A percentile compares a stretch with the other conserved stretches of the same genome.
Evolutionary conservation across 331 rosid genomes (phyloP).

Genomic region (Pyracantha coccinea): DNA sequence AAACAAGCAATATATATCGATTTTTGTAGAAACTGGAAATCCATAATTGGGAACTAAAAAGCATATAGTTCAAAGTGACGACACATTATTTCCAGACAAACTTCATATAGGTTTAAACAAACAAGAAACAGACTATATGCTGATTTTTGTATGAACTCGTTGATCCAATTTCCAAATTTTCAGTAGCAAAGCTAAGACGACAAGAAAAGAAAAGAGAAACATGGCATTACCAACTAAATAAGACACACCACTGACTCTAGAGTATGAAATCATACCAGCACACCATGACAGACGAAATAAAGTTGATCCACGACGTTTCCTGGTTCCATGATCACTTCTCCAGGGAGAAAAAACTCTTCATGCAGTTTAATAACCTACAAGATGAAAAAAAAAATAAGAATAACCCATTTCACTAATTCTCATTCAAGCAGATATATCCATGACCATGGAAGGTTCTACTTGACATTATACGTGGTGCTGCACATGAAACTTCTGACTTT

Average conservation of each 20-base stretch:
- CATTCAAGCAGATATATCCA: conserved; percentile 2
- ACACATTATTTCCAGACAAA: background rate
- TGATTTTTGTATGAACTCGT: background rate
- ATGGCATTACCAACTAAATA: background rate
- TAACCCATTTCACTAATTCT: conserved; percentile 1
- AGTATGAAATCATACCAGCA: conserved; percentile 53
- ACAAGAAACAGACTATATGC: background rate
- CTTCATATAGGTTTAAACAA: background rate
- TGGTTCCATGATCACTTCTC: conserved; percentile 87
- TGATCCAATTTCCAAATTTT: background rate
- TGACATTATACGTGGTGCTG: background rate
- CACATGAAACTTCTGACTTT: background rate
- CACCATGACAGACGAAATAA: conserved; percentile 87
- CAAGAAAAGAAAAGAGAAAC: background rate
- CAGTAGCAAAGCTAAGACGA: background rate
- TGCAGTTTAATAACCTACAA: conserved; percentile 76
- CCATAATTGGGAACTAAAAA: background rate
- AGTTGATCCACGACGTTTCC: conserved; percentile 93
- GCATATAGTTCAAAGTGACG: background rate
- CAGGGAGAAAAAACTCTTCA: conserved; percentile 96
- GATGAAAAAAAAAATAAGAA: conserved; percentile 9
- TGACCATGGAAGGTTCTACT: background rate
- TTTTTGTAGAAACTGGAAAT: background rate
- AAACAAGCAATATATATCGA: background rate
- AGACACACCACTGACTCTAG: background rate